Evolutionary conservation across 1,139 yeast genomes (phyloP), one percentile per base, ranked within the genome.

Genomic region (Kodamaea plutei): DNA sequence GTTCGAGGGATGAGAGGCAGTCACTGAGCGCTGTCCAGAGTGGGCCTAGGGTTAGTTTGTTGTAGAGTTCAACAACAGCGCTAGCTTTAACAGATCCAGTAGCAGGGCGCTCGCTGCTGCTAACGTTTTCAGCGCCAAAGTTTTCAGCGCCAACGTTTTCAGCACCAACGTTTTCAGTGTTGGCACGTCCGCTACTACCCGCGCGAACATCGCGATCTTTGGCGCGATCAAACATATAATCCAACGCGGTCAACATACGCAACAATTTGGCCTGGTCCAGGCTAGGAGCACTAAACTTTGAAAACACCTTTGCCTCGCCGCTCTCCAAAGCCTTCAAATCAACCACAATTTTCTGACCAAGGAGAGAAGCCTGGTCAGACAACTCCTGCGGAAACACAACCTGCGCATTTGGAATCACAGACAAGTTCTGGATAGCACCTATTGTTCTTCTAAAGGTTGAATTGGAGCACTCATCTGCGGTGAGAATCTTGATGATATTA

Each of bases 11-110:
- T 26, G 79, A 60, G 43, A 91, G 62, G 42, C 93, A 79, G 26
- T 78, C 83, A 58, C 95, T 84, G 29, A 91, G 67, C 1, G 93
- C 84, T 30, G 80, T 83, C 98, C 98, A 91, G 16, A 91, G 58
- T 1, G 79, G 70, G 2, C 94, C 93, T 36, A 89, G 62, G 2
- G 84, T 76, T 51, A 89, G 71, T 23, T 69, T 69, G 37, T 75
- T 74, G 51, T 87, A 87, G 14, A 85, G 57, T 0, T 61, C 61
- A n/a, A 21, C 23, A 4, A 21, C 23, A 8, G 20, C 20, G n/a
- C n/a, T n/a, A n/a, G n/a, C n/a, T n/a, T n/a, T n/a, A n/a, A n/a
- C n/a, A n/a, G n/a, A n/a, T n/a, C n/a, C n/a, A n/a, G n/a, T n/a
- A n/a, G n/a, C n/a, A 18, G 20, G 20, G 4, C n/a, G 8, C n/a